Percentiles rank a stretch among this genome's conserved stretches.
Conservation (phyloP, 2,329 filamentous ascomycete species). For the Ceratocystis harringtonii region DNA sequence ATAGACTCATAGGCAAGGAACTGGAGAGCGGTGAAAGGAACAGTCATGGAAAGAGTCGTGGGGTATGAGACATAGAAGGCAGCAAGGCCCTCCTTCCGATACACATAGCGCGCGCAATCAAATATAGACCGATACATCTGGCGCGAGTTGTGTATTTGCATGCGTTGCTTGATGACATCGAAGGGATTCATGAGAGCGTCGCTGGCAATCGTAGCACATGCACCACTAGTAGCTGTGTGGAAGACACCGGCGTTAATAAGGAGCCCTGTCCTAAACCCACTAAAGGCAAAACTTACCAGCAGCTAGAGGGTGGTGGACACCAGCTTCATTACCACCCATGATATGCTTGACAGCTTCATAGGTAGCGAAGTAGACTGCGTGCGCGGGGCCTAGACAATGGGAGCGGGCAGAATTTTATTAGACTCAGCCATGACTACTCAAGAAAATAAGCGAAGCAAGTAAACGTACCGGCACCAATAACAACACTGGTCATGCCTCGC, state of each 20-base stretch:
- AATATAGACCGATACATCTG: conserved; percentile 69
- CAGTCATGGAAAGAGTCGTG: conserved; percentile 94
- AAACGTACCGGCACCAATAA: conserved; percentile 73
- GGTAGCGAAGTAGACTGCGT: conserved; percentile 95
- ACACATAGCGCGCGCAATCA: conserved; percentile 79
- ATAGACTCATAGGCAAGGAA: conserved; percentile 97
- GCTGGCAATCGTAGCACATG: conserved; percentile 87
- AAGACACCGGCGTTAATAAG: neutral
- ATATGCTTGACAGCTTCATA: conserved; percentile 95
- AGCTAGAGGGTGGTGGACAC: conserved; percentile 81
- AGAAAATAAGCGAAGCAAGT: neutral
- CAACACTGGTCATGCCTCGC: conserved; percentile 92
- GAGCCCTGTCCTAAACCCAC: neutral
- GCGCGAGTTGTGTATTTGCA: conserved; percentile 94
- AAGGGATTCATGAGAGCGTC: conserved; percentile 99
- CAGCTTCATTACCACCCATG: conserved; percentile 79
- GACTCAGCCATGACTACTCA: conserved; percentile 16
- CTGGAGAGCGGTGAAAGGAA: conserved; percentile 91
- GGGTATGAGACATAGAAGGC: conserved; percentile 99
- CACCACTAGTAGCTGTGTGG: conserved; percentile 73
- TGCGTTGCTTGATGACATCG: conserved; percentile 98
- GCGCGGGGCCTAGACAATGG: conserved; percentile 60
- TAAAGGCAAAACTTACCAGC: conserved; percentile 47
- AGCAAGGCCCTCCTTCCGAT: conserved; percentile 69
- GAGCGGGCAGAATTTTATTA: conserved; percentile 16